Evolutionary conservation across 768 basidiomycete genomes (phyloP), one percentile per base, ranked within the genome.

Genomic region (Cystobasidiopsis lactophilus): DNA sequence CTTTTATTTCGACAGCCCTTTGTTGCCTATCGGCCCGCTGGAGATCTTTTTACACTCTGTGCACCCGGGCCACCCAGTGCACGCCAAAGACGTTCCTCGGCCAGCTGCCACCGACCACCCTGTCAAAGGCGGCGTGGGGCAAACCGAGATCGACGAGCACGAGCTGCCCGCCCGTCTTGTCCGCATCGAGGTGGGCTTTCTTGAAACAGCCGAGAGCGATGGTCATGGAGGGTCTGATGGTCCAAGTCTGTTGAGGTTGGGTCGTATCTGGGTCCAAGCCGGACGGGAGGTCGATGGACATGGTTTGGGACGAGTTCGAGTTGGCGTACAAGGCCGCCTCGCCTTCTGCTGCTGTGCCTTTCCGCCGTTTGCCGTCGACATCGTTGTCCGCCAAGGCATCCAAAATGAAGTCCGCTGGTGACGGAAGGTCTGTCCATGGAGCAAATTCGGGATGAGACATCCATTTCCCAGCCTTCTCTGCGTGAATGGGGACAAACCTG

Each of bases 321-420:
- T 21, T 37, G 50, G 55, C n/a, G 41, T 44, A 29, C 31, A 52
- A 40, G n/a, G 44, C 55, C 3, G 41, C 51, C 35, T 56, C 52
- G 2, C 31, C 46, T 14, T 41, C 41, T 13, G 52, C 30, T 26
- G 51, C 52, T 26, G 30, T 52, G 7, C 21, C 26, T 14, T 31
- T 46, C 7, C 51, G 40, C 11, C 23, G 43, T 23, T 40, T 50
- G 19, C 23, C 43, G 26, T 37, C 33, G n/a, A 39, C 13, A 26
- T 56, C 55, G 38, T 56, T 56, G 27, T 56, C 55, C 19, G 43
- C 51, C 30, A 56, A 33, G 19, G 55, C 55, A 29, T 56, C 55
- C 24, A 56, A 10, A 26, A 56, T 56, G 4, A 56, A 24, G 37
- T 56, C 55, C 23, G 52, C 40, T 27, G 45, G 27, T 1, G 51